Conservation (phyloP, 495 filamentous ascomycete species). For the Penicillium riverlandense region DNA sequence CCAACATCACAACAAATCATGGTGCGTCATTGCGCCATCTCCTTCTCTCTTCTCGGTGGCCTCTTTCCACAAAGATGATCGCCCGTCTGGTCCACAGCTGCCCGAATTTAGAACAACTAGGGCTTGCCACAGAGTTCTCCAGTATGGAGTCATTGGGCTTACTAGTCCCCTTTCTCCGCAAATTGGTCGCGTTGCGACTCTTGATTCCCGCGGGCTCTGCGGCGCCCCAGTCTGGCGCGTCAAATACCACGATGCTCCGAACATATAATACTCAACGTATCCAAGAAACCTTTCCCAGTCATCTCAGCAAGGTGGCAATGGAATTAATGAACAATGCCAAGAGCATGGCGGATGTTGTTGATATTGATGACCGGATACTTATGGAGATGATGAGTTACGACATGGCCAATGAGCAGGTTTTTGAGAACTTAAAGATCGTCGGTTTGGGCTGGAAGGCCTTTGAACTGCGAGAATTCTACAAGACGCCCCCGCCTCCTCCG, state of each 20-base stretch:
- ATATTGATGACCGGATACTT: slow-evolving; percentile 29
- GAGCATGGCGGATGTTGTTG: slow-evolving; percentile 26
- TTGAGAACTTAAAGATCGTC: slow-evolving; percentile 27
- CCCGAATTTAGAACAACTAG: slow-evolving; percentile 53
- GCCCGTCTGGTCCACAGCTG: slow-evolving; percentile 45
- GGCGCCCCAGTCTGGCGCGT: slow-evolving; percentile 1
- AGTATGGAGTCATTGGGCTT: slow-evolving; percentile 36
- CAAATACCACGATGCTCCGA: background rate
- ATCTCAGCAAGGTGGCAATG: slow-evolving; percentile 1
- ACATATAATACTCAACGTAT: background rate
- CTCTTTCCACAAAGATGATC: slow-evolving; percentile 40
- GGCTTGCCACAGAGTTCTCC: slow-evolving; percentile 36
- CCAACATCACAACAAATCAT: slow-evolving; percentile 39
- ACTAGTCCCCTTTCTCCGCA: slow-evolving; percentile 42
- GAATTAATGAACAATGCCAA: slow-evolving; percentile 13
- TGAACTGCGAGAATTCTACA: slow-evolving; percentile 30
- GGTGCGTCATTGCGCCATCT: slow-evolving; percentile 48
- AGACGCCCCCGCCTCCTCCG: slow-evolving; percentile 7
- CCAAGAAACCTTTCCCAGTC: background rate
- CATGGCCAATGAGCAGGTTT: slow-evolving; percentile 28
- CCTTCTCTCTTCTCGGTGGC: slow-evolving; percentile 50
- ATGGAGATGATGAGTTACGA: slow-evolving; percentile 24
- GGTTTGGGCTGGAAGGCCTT: slow-evolving; percentile 36
- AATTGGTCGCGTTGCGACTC: slow-evolving; percentile 35
- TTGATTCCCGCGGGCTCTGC: slow-evolving; percentile 27